Base-by-base conservation (phyloP, 768 basidiomycete genomes). In the Lyophyllum atratum region DNA sequence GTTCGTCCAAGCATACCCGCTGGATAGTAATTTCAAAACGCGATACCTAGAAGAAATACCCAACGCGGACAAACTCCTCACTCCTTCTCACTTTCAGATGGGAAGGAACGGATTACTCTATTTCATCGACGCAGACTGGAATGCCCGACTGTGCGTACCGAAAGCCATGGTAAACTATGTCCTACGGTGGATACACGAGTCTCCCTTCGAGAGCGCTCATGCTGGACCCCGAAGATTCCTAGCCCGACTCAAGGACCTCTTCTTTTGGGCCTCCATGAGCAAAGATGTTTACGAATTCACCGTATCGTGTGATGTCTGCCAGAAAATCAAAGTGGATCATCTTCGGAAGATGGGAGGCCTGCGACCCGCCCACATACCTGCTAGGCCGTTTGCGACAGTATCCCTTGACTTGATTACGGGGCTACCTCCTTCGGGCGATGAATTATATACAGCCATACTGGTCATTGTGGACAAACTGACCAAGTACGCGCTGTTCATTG, bases 91-190 rank as follows among this genome's bases (percentile, higher is more conserved):
- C 11, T 31, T 31, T 11, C 37, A n/a, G 37, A 7, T n/a, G 10
- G 37, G 37, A 39, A 39, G 37, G 15, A 39, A 39, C 10, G 28
- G 46, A 4, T 31, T 48, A 14, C 46, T 48, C 4, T 66, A 64
- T 29, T 66, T n/a, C n/a, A n/a, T n/a, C n/a, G n/a, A n/a, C n/a
- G n/a, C n/a, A n/a, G n/a, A n/a, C n/a, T n/a, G n/a, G 59, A 58
- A 52, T 5, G 14, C 54, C n/a, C 6, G 63, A 24, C 52, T 66
- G 0, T 65, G 66, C 31, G 62, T 67, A 0, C 66, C 66, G 5
- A 25, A 44, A 33, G 28, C 31, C 28, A 10, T 42, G 29, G 29
- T 52, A 7, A n/a, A 40, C 17, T 47, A 28, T 24, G 40, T 63
- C 14, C 51, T 63, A 2, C 7, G 46, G 21, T 59, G 52, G 53